These are phyloP conservation scores for Aspergillus intermedius DNA, from an alignment of 2,329 filamentous ascomycete species.

Conservation along the genomic window DNA sequence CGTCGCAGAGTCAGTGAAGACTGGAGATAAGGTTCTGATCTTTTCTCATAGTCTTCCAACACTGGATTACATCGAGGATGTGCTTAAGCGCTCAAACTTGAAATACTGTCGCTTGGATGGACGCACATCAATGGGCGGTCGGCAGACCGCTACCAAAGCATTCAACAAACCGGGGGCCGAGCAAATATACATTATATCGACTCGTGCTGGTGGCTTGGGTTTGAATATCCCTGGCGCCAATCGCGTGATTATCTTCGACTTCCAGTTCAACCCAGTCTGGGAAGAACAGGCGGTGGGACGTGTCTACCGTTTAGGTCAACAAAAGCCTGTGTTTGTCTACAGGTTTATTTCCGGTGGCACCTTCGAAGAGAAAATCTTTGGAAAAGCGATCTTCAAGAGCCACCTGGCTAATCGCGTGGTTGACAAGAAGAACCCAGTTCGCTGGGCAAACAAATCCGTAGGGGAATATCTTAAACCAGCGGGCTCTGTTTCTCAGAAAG, in stretches of 20 bases:
- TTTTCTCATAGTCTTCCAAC: slow-evolving; percentile 70
- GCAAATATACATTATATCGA: slow-evolving; percentile 71
- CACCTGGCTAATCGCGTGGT: slow-evolving; percentile 74
- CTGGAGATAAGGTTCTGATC: slow-evolving; percentile 68
- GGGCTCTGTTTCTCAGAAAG: slow-evolving; percentile 44
- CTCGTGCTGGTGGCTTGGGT: slow-evolving; percentile 71
- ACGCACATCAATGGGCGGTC: slow-evolving; percentile 46
- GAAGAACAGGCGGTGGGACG: slow-evolving; percentile 85
- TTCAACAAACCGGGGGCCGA: slow-evolving; percentile 58
- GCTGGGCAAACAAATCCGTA: slow-evolving; percentile 53
- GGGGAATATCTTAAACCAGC: slow-evolving; percentile 56
- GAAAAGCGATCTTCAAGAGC: slow-evolving; percentile 72
- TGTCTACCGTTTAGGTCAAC: slow-evolving; percentile 78
- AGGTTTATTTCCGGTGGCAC: slow-evolving; percentile 72
- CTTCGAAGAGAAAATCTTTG: slow-evolving; percentile 68
- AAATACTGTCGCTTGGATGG: slow-evolving; percentile 62
- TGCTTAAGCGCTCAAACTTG: slow-evolving; percentile 48
- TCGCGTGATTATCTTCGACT: slow-evolving; percentile 80
- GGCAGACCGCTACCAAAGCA: slow-evolving; percentile 58
- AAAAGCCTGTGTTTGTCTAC: slow-evolving; percentile 76
- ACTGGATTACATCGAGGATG: slow-evolving; percentile 59
- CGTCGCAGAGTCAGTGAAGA: slow-evolving; percentile 54
- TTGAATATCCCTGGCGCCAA: slow-evolving; percentile 81
- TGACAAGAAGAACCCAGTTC: slow-evolving; percentile 71
- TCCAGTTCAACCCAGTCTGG: slow-evolving; percentile 68